A percentile compares a stretch with the other conserved stretches of the same genome.
Conservation (phyloP, 2,329 filamentous ascomycete species). For the Westerdykella ornata region DNA sequence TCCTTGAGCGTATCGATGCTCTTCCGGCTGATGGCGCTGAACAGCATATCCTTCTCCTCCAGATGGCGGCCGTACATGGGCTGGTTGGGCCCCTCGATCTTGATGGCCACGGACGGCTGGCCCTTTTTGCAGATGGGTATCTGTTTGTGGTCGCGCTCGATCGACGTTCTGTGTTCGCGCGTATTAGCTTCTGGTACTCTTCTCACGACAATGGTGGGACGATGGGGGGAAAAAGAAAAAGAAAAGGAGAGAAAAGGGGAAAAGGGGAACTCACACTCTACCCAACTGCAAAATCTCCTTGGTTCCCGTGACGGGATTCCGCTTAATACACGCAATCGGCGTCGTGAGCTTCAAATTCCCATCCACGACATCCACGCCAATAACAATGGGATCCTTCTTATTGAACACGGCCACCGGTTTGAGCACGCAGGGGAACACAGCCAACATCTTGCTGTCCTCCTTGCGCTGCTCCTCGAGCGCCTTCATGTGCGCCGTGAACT, state of each 20-base stretch:
- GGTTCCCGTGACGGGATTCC: constrained; percentile 66
- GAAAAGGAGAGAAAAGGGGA: neutral
- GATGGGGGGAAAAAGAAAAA: neutral
- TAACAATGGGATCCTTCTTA: constrained; percentile 91
- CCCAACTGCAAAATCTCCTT: constrained; percentile 83
- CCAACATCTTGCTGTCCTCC: constrained; percentile 90
- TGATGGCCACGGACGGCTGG: constrained; percentile 93
- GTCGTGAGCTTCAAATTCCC: constrained; percentile 81
- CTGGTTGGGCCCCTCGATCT: constrained; percentile 91
- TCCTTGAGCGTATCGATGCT: constrained; percentile 96
- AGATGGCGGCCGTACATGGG: constrained; percentile 91
- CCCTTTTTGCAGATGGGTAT: constrained; percentile 89
- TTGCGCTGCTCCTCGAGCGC: constrained; percentile 83
- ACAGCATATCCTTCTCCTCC: constrained; percentile 82
- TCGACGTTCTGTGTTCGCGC: constrained; percentile 63
- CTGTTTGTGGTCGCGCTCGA: constrained; percentile 96
- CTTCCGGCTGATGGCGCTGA: constrained; percentile 77
- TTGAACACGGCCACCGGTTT: constrained; percentile 90
- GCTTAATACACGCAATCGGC: constrained; percentile 80
- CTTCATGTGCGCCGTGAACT: constrained; percentile 92
- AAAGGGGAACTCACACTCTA: constrained; percentile 68
- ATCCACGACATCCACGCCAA: constrained; percentile 93
- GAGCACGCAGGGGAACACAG: constrained; percentile 94
- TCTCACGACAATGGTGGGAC: too few species aligned
- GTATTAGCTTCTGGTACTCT: neutral